Conservation (phyloP, 1,139 yeast species). For the Pichia inconspicua region DNA sequence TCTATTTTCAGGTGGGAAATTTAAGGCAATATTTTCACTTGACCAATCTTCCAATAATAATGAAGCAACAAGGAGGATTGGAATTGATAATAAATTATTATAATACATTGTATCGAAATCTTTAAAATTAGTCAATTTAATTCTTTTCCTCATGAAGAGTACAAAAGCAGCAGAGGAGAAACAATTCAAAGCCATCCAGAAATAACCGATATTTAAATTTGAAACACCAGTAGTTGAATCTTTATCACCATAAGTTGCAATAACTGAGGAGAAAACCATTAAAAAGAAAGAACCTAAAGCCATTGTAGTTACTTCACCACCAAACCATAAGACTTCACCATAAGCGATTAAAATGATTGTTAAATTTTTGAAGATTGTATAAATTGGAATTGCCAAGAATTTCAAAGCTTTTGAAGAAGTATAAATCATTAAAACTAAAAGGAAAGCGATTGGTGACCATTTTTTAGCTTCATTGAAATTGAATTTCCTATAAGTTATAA, state of each 20-base stretch:
- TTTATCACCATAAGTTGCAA: constrained; percentile 88
- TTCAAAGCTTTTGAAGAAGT: constrained; percentile 94
- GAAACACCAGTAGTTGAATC: constrained; percentile 33
- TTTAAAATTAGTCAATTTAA: constrained; percentile 91
- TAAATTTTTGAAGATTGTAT: constrained; percentile 94
- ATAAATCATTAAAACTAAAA: constrained; percentile 89
- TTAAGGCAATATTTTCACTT: constrained; percentile 56
- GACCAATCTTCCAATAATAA: constrained; percentile 90
- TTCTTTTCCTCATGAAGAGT: constrained; percentile 91
- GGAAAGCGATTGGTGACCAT: constrained; percentile 88
- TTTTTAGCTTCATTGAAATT: constrained; percentile 84
- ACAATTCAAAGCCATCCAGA: constrained; percentile 96
- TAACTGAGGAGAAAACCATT: constrained; percentile 88
- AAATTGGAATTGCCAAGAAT: constrained; percentile 85
- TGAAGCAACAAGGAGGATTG: constrained; percentile 72
- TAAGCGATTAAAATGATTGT: constrained; percentile 95
- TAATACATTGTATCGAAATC: constrained; percentile 98
- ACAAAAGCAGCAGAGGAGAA: constrained; percentile 91
- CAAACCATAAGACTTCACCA: constrained; percentile 97
- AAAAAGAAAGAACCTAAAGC: constrained; percentile 78
- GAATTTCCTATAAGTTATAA: constrained; percentile 80
- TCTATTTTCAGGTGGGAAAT: constrained; percentile 72
- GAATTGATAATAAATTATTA: constrained; percentile 88
- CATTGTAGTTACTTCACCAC: constrained; percentile 86
- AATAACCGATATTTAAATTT: constrained; percentile 70